A percentile compares a stretch with the other conserved stretches of the same genome.
Evolutionary conservation across 2,329 filamentous ascomycete genomes (phyloP).

Genomic region (Delphinella strobiligena): DNA sequence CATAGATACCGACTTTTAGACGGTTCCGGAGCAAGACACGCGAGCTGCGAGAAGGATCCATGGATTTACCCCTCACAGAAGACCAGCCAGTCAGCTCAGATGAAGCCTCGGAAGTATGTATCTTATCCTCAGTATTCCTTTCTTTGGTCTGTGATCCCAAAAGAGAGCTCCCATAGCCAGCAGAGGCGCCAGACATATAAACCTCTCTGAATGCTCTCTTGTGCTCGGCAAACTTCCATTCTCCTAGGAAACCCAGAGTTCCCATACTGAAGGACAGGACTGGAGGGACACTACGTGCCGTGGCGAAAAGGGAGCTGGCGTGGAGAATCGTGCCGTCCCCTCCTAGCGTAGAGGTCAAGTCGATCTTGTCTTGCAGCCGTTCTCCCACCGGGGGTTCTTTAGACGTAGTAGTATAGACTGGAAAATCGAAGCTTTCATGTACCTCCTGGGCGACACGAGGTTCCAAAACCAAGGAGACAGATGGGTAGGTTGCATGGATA

Average conservation of each 20-base stretch:
- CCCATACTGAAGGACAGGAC: conserved; percentile 96
- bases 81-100: conserved; percentile 49
- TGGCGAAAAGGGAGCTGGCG: conserved; percentile 76
- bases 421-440: conserved; percentile 58
- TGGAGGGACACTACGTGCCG: conserved; percentile 69
- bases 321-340: conserved; percentile 87
- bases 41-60: conserved; percentile 62
- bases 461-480: conserved; percentile 74
- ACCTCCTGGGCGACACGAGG: conserved; percentile 59
- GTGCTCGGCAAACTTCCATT: conserved; percentile 92
- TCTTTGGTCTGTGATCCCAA: conserved; percentile 3
- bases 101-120: background rate
- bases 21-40: conserved; percentile 79
- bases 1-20: conserved; percentile 74
- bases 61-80: conserved; percentile 63
- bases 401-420: conserved; percentile 45
- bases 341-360: conserved; percentile 79
- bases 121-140: background rate
- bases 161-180: conserved; percentile 29
- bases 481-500: conserved; percentile 66
- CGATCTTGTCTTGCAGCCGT: conserved; percentile 57
- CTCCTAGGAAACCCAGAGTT: conserved; percentile 83
- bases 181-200: conserved; percentile 64
- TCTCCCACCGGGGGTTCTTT: conserved; percentile 20
- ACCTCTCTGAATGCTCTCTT: conserved; percentile 86